A percentile compares a stretch with the other conserved stretches of the same genome.
phyloP scores from a whole-genome alignment of 129 eudicot species.

The Lactuca saligna region DNA sequence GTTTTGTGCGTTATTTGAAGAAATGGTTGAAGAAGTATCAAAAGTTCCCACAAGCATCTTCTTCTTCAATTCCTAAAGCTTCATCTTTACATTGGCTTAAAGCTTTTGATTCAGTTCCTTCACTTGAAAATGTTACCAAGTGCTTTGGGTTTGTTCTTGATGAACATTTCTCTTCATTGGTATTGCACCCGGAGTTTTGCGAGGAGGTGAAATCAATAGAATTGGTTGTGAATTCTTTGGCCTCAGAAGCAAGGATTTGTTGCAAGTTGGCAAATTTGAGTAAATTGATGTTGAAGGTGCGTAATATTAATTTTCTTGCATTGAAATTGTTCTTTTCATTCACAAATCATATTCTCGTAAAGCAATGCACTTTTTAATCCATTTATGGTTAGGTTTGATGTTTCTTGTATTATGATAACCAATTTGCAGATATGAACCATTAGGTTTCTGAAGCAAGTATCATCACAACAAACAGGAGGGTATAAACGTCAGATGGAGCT shows the following conservation, averaged over 20 bases:
- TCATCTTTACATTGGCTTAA: constrained; percentile 40
- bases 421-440: constrained; percentile 18
- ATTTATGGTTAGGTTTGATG: neutral
- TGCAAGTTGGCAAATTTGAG: constrained; percentile 49
- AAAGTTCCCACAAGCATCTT: constrained; percentile 61
- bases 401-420: neutral
- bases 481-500: constrained; percentile 4
- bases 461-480: constrained; percentile 5
- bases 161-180: constrained; percentile 77
- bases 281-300: constrained; percentile 39
- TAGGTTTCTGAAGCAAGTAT: constrained; percentile 1
- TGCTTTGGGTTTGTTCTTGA: constrained; percentile 73
- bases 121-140: constrained; percentile 52
- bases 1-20: constrained; percentile 58
- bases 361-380: neutral
- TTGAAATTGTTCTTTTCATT: neutral
- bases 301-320: neutral
- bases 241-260: constrained; percentile 62
- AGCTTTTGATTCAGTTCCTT: constrained; percentile 62
- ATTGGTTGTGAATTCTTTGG: constrained; percentile 51
- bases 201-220: constrained; percentile 59
- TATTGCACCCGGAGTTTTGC: constrained; percentile 66
- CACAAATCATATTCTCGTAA: neutral
- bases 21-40: constrained; percentile 81
- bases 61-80: constrained; percentile 41